Percentiles rank a stretch among this genome's conserved stretches.
Conservation (phyloP, 1,284 basidiomycete species). For the Entoloma clypeatum region DNA sequence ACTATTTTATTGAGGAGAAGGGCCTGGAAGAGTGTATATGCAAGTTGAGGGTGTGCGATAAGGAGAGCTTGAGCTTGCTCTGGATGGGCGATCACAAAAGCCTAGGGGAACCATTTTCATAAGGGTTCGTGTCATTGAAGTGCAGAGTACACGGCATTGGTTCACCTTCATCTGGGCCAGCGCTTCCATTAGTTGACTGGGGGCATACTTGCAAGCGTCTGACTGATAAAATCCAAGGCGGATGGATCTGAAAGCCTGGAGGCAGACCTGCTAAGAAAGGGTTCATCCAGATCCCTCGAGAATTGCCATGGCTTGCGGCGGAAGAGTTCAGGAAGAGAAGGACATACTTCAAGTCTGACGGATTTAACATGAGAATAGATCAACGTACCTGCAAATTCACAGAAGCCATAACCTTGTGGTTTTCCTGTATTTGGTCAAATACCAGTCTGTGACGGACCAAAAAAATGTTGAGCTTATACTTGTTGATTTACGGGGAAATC, state of each 20-base stretch:
- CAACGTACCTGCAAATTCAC: slow-evolving; percentile 88
- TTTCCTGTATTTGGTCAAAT: slow-evolving; percentile 96
- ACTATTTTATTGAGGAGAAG: slow-evolving; percentile 94
- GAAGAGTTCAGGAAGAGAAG: slow-evolving; percentile 18
- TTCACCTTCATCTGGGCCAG: slow-evolving; percentile 95
- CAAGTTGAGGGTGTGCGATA: slow-evolving; percentile 84
- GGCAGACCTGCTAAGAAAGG: slow-evolving; percentile 69
- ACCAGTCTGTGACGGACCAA: slow-evolving; percentile 63
- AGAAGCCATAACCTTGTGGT: slow-evolving; percentile 96
- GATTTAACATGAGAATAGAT: slow-evolving; percentile 31
- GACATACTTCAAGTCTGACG: slow-evolving; percentile 38
- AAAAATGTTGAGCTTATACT: slow-evolving; percentile 13
- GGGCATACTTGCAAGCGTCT: slow-evolving; percentile 81
- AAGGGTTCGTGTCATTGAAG: slow-evolving; percentile 1
- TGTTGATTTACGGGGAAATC: slow-evolving; percentile 7
- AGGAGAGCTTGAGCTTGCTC: slow-evolving; percentile 86
- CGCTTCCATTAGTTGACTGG: slow-evolving; percentile 92
- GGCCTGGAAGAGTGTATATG: slow-evolving; percentile 96
- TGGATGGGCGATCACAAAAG: slow-evolving; percentile 86
- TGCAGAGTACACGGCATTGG: slow-evolving; percentile 8
- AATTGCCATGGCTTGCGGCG: slow-evolving; percentile 33
- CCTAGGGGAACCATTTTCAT: slow-evolving; percentile 43
- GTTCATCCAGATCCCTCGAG: slow-evolving; percentile 36
- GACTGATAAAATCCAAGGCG: slow-evolving; percentile 82
- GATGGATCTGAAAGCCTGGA: slow-evolving; percentile 72